Percentiles rank a stretch among this genome's conserved stretches.
Conservation (phyloP, 108 stramenopile species). For the Nitzschia inconspicua region DNA sequence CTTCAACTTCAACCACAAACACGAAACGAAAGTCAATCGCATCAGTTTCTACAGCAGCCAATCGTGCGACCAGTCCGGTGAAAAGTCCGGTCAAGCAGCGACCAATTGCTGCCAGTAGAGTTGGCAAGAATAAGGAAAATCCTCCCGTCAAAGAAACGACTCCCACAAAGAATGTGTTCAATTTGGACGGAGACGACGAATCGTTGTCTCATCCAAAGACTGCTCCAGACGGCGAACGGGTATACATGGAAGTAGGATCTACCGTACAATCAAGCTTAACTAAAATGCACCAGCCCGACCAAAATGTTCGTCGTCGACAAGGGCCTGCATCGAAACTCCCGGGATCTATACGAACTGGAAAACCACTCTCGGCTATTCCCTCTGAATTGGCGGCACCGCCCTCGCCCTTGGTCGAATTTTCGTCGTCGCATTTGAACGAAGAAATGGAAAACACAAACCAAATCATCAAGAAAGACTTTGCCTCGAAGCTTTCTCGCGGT, state of each 20-base stretch:
- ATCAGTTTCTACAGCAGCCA: no score
- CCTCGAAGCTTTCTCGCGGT: background rate
- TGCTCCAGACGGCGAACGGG: background rate
- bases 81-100: no score
- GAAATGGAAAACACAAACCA: background rate
- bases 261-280: slow-evolving; percentile 3
- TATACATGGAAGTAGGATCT: no score
- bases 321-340: slow-evolving; percentile 27
- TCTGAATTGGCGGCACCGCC: slow-evolving; percentile 19
- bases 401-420: background rate
- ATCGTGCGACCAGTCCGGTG: no score
- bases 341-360: slow-evolving; percentile 45
- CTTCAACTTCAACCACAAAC: no score
- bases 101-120: background rate
- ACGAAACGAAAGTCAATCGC: no score
- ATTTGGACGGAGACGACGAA: background rate
- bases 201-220: background rate
- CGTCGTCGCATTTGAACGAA: background rate
- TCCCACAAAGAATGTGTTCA: background rate
- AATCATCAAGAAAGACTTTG: background rate
- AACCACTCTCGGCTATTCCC: slow-evolving; percentile 60
- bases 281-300: background rate
- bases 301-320: slow-evolving; percentile 5
- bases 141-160: background rate
- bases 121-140: background rate